These are phyloP conservation scores for Pterocarpus santalinus DNA, from an alignment of 306 rosid species.

Conservation along the genomic window DNA sequence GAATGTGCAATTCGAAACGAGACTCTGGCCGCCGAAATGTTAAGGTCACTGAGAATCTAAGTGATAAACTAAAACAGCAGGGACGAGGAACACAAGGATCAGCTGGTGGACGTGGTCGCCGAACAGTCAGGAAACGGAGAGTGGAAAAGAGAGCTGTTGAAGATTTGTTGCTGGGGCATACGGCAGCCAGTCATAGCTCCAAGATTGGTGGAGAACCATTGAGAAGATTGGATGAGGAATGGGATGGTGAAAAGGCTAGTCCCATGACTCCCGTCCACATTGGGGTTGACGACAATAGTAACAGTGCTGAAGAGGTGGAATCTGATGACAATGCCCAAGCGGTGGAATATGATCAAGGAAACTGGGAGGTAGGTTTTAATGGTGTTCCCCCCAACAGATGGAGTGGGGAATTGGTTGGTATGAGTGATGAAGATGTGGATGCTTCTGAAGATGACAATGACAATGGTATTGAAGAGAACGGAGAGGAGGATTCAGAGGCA, in stretches of 20 bases:
- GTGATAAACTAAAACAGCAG: conserved; percentile 64
- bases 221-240: conserved; percentile 71
- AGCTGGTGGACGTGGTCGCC: conserved; percentile 86
- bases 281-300: conserved; percentile 61
- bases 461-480: conserved; percentile 66
- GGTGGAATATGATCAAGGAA: conserved; percentile 80
- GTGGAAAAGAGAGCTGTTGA: conserved; percentile 73
- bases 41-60: conserved; percentile 57
- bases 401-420: conserved; percentile 62
- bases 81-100: conserved; percentile 66
- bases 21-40: conserved; percentile 51
- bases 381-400: conserved; percentile 71
- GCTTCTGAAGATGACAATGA: conserved; percentile 83
- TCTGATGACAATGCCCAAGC: conserved; percentile 85
- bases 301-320: conserved; percentile 75
- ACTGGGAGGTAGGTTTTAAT: conserved; percentile 82
- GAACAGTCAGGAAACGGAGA: conserved; percentile 88
- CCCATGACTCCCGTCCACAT: conserved; percentile 50
- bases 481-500: conserved; percentile 75
- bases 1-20: conserved; percentile 59
- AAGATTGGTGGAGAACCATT: conserved; percentile 70
- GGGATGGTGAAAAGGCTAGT: conserved; percentile 74
- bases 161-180: conserved; percentile 60
- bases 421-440: conserved; percentile 82
- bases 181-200: conserved; percentile 53